A percentile compares a stretch with the other conserved stretches of the same genome.
phyloP scores from a whole-genome alignment of 1,139 yeast genomes.

The Kodamaea sp. region DNA sequence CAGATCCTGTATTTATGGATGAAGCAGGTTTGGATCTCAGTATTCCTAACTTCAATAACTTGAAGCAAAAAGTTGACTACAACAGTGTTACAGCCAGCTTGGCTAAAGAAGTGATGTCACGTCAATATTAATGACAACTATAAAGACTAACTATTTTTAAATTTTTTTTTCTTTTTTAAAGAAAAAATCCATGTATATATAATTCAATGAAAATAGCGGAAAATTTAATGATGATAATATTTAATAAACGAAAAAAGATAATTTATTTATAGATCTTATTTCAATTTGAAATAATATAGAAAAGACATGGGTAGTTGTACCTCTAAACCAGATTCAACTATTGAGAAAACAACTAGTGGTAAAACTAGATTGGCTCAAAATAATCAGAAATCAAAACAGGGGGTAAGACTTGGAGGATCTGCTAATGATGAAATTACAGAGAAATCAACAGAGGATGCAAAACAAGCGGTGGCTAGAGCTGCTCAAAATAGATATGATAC shows the following conservation, averaged over 20 bases:
- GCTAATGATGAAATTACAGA: background rate
- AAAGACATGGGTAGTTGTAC: conserved; percentile 14
- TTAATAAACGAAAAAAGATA: too few species aligned
- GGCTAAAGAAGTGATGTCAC: conserved; percentile 6
- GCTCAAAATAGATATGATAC: conserved; percentile 32
- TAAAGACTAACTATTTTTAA: background rate
- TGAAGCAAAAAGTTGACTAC: conserved; percentile 31
- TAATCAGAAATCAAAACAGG: conserved; percentile 1
- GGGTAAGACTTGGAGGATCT: conserved; percentile 1
- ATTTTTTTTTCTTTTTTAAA: background rate
- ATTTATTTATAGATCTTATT: background rate
- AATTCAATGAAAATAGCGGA: background rate
- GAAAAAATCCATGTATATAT: conserved; percentile 1
- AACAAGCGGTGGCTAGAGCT: conserved; percentile 35
- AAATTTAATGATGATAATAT: background rate
- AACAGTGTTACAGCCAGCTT: conserved; percentile 20
- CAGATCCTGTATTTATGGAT: conserved; percentile 17
- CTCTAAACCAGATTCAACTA: conserved; percentile 9
- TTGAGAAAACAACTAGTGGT: conserved; percentile 2
- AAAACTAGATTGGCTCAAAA: background rate
- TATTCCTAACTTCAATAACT: conserved; percentile 26
- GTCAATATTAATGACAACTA: background rate
- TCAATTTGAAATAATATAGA: background rate
- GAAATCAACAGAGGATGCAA: conserved; percentile 8
- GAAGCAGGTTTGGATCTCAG: conserved; percentile 16